These are phyloP conservation scores for Yamadazyma phyllophila DNA, from an alignment of 805 yeast species.

Conservation along the genomic window DNA sequence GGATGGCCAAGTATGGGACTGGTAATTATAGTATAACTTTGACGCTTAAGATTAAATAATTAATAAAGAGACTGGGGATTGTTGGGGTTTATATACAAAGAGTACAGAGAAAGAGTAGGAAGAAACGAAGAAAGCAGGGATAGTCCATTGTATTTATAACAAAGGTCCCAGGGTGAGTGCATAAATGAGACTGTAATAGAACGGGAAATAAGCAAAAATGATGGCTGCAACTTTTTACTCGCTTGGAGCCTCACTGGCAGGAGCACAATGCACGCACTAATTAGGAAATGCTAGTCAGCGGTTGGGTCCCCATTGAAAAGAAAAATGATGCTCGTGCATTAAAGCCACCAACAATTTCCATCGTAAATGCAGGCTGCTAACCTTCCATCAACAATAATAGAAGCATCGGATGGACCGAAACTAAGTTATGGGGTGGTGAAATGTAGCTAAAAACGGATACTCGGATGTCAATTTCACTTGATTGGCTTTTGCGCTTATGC, in stretches of 20 bases:
- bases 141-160: background rate
- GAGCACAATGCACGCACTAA: background rate
- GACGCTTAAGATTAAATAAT: too few relatives aligned
- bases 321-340: background rate
- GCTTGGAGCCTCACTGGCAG: background rate
- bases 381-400: background rate
- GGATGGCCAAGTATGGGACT: too few relatives aligned
- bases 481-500: background rate
- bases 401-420: conserved; percentile 1
- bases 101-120: background rate
- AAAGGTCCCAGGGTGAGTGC: background rate
- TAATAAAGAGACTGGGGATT: background rate
- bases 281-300: background rate
- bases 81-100: background rate
- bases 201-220: background rate
- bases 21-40: too few relatives aligned
- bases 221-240: background rate
- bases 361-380: background rate
- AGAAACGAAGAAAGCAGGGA: background rate
- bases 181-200: background rate
- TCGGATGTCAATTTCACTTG: background rate
- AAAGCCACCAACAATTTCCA: background rate
- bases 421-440: too few relatives aligned
- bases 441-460: too few relatives aligned
- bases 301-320: background rate